These are phyloP conservation scores for Talaromyces ruber DNA, from an alignment of 495 filamentous ascomycete genomes.

Conservation along the genomic window DNA sequence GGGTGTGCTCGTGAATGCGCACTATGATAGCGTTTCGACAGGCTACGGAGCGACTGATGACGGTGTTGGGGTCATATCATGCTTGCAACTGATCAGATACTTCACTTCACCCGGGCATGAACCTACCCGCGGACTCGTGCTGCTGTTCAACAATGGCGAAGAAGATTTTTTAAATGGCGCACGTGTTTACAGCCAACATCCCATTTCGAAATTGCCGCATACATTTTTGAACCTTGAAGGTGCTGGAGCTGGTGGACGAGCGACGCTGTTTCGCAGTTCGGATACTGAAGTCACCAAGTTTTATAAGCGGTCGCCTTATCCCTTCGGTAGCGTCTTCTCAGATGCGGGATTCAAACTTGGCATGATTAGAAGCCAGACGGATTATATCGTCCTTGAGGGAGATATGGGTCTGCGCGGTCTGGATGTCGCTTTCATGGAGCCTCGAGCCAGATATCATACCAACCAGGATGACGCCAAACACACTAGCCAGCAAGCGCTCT, in stretches of 20 bases:
- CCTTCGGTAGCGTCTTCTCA: conserved; percentile 75
- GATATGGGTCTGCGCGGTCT: conserved; percentile 76
- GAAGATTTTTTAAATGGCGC: conserved; percentile 92
- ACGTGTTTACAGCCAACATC: conserved; percentile 74
- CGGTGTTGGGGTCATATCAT: conserved; percentile 78
- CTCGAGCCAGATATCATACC: conserved; percentile 84
- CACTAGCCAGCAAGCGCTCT: conserved; percentile 65
- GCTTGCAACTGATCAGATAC: conserved; percentile 81
- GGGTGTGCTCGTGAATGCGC: conserved; percentile 85
- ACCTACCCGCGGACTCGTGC: conserved; percentile 72
- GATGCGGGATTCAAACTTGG: conserved; percentile 76
- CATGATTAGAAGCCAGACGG: conserved; percentile 74
- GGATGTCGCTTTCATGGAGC: conserved; percentile 85
- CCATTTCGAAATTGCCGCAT: conserved; percentile 64
- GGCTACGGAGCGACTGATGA: conserved; percentile 91
- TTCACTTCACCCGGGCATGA: conserved; percentile 71
- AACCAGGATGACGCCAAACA: conserved; percentile 79
- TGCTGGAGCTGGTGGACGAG: conserved; percentile 85
- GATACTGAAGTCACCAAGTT: conserved; percentile 78
- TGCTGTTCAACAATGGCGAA: conserved; percentile 90
- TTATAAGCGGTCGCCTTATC: conserved; percentile 61
- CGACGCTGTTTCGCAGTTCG: conserved; percentile 76
- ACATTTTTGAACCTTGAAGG: conserved; percentile 94
- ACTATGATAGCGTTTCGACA: conserved; percentile 91
- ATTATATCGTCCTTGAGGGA: conserved; percentile 81